Conservation (phyloP, 768 basidiomycete species). For the Kwoniella heveanensis region DNA sequence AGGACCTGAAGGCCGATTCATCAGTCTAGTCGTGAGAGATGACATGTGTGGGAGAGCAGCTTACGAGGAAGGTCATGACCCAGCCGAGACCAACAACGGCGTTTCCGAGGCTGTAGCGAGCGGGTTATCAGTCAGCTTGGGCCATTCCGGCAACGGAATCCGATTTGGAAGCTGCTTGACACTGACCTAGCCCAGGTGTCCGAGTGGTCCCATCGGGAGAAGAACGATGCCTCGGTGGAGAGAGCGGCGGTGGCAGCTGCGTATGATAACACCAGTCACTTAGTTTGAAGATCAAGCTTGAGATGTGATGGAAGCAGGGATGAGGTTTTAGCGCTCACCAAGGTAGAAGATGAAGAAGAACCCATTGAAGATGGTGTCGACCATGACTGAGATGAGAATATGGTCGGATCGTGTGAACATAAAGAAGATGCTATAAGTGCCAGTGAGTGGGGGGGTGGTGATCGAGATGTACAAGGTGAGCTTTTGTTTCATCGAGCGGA, state of each 20-base stretch:
- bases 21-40: too few relatives aligned
- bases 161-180: background rate
- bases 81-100: slow-evolving; percentile 40
- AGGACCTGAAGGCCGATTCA: slow-evolving; percentile 18
- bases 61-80: slow-evolving; percentile 40
- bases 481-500: too few relatives aligned
- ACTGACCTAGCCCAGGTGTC: slow-evolving; percentile 16
- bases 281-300: too few relatives aligned
- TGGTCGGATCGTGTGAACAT: slow-evolving; percentile 55
- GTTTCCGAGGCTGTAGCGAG: slow-evolving; percentile 27
- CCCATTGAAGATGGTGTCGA: slow-evolving; percentile 68
- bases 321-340: slow-evolving; percentile 18
- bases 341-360: slow-evolving; percentile 65
- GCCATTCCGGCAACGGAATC: too few relatives aligned
- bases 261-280: too few relatives aligned
- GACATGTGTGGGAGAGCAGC: slow-evolving; percentile 21
- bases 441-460: too few relatives aligned
- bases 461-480: too few relatives aligned
- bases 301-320: too few relatives aligned
- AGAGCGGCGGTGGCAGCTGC: slow-evolving; percentile 27
- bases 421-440: slow-evolving; percentile 30
- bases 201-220: slow-evolving; percentile 17
- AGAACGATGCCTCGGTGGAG: slow-evolving; percentile 24
- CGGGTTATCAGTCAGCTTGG: too few relatives aligned
- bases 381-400: slow-evolving; percentile 75